Evolutionary conservation across 2,329 filamentous ascomycete species (phyloP), one percentile per base, ranked within the genome.

Genomic region (Septoria petroselini): DNA sequence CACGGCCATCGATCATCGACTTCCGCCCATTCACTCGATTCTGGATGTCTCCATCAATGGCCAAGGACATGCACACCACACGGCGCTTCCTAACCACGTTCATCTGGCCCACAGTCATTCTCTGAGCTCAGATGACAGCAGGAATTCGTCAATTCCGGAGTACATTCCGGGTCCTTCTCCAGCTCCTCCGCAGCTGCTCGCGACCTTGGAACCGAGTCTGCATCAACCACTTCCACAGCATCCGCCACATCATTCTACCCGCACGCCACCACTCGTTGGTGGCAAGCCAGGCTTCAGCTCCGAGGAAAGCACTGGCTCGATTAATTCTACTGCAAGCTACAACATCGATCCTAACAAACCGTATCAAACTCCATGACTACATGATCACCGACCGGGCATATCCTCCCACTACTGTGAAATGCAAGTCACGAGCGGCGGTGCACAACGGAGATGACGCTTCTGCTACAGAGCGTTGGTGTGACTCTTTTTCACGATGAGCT

Each of bases 21-120:
- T 59, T 3, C 57, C 57, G 8, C 57, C 57, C 7, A 59, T 59
- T 12, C 57, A 59, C 21, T 45, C 54, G 39, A 59, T 59, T 5
- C 40, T 59, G 37, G 54, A 59, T 18, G 53, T 52, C 14, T 50
- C 54, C 37, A 23, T 46, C 19, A 25, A 35, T 11, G 23, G 34
- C 9, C 43, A 33, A 11, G 34, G 31, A 18, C 34, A 38, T 19
- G 15, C 43, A 3, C 43, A 46, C 25, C 29, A 35, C 30, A 15
- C 12, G 7, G 25, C 19, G 15, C 39, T 30, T 4, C 38, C 48
- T 2, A 46, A 53, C 8, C 54, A 55, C 9, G 27, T 42, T 9
- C 38, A 45, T 25, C 48, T 59, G 18, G 41, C 14, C 3, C 57
- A 59, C 8, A 54, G 51, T 39, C 52, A 58, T 23, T 58, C 57